These are phyloP conservation scores for Linnemannia zychae DNA, from an alignment of 192 early-diverging fungal genomes.

Conservation along the genomic window DNA sequence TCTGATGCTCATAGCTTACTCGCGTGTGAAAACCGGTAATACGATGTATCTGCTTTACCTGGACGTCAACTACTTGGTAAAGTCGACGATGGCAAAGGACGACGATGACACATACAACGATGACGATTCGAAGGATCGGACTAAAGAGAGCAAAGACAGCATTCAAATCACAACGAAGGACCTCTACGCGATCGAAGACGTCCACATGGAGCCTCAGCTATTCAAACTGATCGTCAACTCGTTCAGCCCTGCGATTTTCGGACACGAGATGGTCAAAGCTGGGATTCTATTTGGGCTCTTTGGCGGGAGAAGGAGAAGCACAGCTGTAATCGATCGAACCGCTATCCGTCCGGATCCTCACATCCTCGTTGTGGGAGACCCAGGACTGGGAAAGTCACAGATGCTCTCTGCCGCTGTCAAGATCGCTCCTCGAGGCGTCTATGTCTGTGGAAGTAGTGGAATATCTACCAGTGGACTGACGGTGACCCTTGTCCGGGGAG, in stretches of 20 bases:
- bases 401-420: constrained; percentile 88
- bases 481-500: constrained; percentile 36
- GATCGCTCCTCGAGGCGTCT: constrained; percentile 83
- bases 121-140: constrained; percentile 50
- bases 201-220: constrained; percentile 69
- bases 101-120: constrained; percentile 37
- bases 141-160: constrained; percentile 66
- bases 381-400: constrained; percentile 90
- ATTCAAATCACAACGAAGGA: constrained; percentile 81
- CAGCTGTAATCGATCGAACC: constrained; percentile 58
- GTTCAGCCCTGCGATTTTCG: constrained; percentile 85
- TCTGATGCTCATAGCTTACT: constrained; percentile 11
- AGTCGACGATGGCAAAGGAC: constrained; percentile 64
- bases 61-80: constrained; percentile 75
- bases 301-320: constrained; percentile 62
- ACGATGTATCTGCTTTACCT: constrained; percentile 83
- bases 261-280: constrained; percentile 89
- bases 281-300: constrained; percentile 85
- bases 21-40: constrained; percentile 63
- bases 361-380: constrained; percentile 86
- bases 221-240: constrained; percentile 85
- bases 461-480: constrained; percentile 48
- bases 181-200: constrained; percentile 77
- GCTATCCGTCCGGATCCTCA: constrained; percentile 78
- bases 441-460: constrained; percentile 41